Conservation (phyloP, 805 yeast species). For the Candida namnaoensis region DNA sequence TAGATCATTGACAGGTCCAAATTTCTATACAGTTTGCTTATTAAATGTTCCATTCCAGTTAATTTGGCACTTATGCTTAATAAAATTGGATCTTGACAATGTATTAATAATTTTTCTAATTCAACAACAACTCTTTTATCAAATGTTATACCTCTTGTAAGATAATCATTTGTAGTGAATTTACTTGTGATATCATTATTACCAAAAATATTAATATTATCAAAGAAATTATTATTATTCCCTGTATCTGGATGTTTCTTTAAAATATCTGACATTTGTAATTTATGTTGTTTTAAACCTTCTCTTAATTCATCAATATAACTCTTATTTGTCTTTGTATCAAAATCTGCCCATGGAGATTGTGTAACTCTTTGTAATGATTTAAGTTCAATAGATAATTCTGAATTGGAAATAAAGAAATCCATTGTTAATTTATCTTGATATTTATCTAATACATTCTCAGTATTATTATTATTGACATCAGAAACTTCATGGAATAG, state of each 20-base stretch:
- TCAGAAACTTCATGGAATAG: constrained; percentile 42
- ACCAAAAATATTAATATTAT: constrained; percentile 23
- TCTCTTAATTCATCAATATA: constrained; percentile 52
- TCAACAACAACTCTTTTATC: constrained; percentile 53
- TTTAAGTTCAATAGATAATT: constrained; percentile 51
- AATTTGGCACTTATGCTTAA: constrained; percentile 56
- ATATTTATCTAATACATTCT: constrained; percentile 17
- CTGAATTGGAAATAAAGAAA: constrained; percentile 50
- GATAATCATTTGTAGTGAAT: constrained; percentile 36
- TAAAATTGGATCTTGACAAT: constrained; percentile 61
- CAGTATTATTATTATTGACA: constrained; percentile 15
- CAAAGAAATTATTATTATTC: constrained; percentile 5
- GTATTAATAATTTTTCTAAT: constrained; percentile 46
- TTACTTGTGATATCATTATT: constrained; percentile 23
- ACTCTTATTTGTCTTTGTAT: constrained; percentile 35
- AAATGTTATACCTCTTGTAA: constrained; percentile 58
- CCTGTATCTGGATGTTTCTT: constrained; percentile 12
- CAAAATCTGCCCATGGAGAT: constrained; percentile 56
- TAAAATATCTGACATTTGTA: constrained; percentile 29
- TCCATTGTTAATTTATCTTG: constrained; percentile 42
- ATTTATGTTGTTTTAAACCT: constrained; percentile 36
- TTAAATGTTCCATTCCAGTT: constrained; percentile 41
- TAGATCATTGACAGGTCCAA: constrained; percentile 15
- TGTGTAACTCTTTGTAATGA: constrained; percentile 39
- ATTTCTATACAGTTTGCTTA: constrained; percentile 15